Conservation (phyloP, 805 yeast genomes). For the Candida xiaguanensis region DNA sequence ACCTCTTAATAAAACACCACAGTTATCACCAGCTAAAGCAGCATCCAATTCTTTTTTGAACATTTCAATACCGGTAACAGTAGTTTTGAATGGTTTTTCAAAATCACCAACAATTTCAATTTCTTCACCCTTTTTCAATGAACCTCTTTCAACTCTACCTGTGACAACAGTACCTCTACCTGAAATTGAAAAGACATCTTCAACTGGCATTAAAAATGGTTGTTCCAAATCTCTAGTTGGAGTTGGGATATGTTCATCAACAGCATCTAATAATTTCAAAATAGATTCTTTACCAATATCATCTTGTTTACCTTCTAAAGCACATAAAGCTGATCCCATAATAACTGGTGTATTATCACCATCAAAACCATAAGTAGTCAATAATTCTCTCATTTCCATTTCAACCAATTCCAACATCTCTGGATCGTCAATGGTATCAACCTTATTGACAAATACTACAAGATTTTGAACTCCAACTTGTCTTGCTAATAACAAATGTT, state of each 20-base stretch:
- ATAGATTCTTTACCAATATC: conserved; percentile 91
- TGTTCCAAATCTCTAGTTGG: conserved; percentile 94
- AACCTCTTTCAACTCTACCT: conserved; percentile 98
- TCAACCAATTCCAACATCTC: conserved; percentile 99
- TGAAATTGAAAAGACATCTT: conserved; percentile 95
- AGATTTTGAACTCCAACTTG: conserved; percentile 98
- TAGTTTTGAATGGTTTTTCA: conserved; percentile 83
- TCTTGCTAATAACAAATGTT: conserved; percentile 95
- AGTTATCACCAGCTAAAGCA: conserved; percentile 99
- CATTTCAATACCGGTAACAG: conserved; percentile 98
- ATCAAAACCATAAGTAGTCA: conserved; percentile 88
- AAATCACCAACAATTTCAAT: conserved; percentile 93
- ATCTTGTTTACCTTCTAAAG: conserved; percentile 81
- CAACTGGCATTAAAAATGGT: conserved; percentile 95
- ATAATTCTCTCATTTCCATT: conserved; percentile 99
- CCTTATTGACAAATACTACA: conserved; percentile 97
- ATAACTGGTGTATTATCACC: conserved; percentile 97
- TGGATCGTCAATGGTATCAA: conserved; percentile 96
- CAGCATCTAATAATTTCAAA: conserved; percentile 79
- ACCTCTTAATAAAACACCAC: conserved; percentile 97
- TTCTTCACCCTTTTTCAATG: conserved; percentile 97
- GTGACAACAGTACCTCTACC: conserved; percentile 99
- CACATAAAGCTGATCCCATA: conserved; percentile 98
- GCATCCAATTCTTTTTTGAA: conserved; percentile 97
- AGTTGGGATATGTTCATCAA: conserved; percentile 93